phyloP scores from a whole-genome alignment of 345 rosid species.

The Eucalyptus sp. region DNA sequence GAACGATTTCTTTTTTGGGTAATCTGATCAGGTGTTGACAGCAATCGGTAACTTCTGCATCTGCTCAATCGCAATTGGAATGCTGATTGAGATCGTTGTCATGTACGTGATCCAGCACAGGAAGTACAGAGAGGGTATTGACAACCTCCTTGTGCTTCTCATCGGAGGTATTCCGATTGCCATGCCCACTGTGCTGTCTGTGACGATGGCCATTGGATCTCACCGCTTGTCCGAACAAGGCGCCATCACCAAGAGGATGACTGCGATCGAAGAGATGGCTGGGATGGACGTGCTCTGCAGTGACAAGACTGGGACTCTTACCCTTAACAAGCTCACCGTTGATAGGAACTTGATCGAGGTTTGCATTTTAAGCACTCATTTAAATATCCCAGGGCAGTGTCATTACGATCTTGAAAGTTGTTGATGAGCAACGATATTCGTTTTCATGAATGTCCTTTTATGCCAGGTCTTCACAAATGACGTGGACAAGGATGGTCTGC shows the following conservation, averaged over 20 bases:
- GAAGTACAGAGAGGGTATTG: constrained; percentile 73
- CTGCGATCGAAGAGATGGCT: constrained; percentile 98
- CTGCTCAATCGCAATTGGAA: constrained; percentile 76
- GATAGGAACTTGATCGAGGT: constrained; percentile 82
- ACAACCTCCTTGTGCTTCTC: constrained; percentile 90
- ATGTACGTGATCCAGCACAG: constrained; percentile 77
- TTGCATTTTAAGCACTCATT: not conserved
- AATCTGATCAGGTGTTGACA: constrained; percentile 47
- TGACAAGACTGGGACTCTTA: constrained; percentile 91
- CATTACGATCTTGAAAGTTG: not conserved
- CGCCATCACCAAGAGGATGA: constrained; percentile 96
- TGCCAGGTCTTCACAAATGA: constrained; percentile 39
- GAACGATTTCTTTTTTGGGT: not conserved
- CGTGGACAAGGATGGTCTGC: constrained; percentile 37
- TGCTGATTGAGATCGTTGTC: constrained; percentile 59
- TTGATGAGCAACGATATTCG: not conserved
- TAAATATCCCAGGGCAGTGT: not conserved
- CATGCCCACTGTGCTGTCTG: constrained; percentile 94
- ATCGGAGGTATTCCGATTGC: constrained; percentile 98
- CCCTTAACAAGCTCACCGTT: constrained; percentile 92
- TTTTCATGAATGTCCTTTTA: not conserved
- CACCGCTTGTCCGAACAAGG: constrained; percentile 89
- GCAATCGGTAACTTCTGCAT: constrained; percentile 97
- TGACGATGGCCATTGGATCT: constrained; percentile 97
- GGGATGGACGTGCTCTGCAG: constrained; percentile 99